phyloP scores from a whole-genome alignment of 495 filamentous ascomycete genomes.

The Talaromyces proteolyticus region DNA sequence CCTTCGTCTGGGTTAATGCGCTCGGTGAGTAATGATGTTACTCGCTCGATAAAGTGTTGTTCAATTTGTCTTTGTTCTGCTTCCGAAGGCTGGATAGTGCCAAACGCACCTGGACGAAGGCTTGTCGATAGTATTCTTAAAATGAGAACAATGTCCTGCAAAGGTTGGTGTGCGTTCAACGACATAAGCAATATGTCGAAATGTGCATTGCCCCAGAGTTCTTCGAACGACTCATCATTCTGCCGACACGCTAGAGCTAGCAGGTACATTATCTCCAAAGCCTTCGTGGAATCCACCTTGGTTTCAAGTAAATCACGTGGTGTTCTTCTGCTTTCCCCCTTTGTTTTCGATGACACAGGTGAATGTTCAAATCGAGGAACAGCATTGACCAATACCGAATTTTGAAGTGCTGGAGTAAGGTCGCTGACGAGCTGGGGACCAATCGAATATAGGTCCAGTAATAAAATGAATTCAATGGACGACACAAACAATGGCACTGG shows the following conservation, averaged over 20 bases:
- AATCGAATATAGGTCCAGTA: constrained; percentile 36
- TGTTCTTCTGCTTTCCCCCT: constrained; percentile 31
- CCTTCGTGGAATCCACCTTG: constrained; percentile 49
- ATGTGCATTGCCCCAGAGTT: constrained; percentile 56
- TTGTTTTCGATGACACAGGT: constrained; percentile 30
- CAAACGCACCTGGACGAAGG: constrained; percentile 51
- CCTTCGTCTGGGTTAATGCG: constrained; percentile 41
- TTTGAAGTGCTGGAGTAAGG: constrained; percentile 48
- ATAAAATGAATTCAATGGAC: constrained; percentile 47
- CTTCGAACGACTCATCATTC: constrained; percentile 29
- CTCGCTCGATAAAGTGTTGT: constrained; percentile 51
- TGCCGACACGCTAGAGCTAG: constrained; percentile 47
- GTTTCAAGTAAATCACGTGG: constrained; percentile 37
- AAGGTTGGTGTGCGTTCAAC: constrained; percentile 50
- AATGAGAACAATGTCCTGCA: constrained; percentile 53
- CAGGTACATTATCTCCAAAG: constrained; percentile 50
- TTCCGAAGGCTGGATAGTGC: constrained; percentile 49
- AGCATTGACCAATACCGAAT: constrained; percentile 50
- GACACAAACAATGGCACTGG: constrained; percentile 55
- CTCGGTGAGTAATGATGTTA: constrained; percentile 55
- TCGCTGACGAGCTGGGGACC: constrained; percentile 43
- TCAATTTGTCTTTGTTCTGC: constrained; percentile 49
- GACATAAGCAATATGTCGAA: constrained; percentile 61
- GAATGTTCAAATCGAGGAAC: constrained; percentile 46
- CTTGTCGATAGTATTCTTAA: constrained; percentile 55